These are phyloP conservation scores for Penicillium janthinellum DNA, from an alignment of 2,329 filamentous ascomycete species.

Conservation along the genomic window DNA sequence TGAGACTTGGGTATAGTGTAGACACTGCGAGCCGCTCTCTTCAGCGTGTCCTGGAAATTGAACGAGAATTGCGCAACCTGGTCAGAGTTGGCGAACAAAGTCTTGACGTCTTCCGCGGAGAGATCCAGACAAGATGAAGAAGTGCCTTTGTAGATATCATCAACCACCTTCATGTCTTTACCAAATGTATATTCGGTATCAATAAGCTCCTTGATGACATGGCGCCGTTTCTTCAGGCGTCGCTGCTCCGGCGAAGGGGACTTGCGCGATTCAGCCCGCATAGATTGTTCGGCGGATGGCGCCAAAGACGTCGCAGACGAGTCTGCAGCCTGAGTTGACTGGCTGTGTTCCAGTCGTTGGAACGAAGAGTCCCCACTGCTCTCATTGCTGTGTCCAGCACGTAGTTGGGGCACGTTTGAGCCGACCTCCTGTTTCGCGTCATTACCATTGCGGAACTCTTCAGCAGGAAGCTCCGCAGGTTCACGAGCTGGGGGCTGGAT, in stretches of 20 bases:
- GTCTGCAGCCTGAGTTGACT: conserved; percentile 35
- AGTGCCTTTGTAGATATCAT: conserved; percentile 96
- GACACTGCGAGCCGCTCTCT: conserved; percentile 74
- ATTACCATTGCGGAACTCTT: background rate
- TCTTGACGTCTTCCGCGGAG: conserved; percentile 79
- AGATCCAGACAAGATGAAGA: conserved; percentile 79
- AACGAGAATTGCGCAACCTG: conserved; percentile 88
- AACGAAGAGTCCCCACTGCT: conserved; percentile 45
- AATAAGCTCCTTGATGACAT: conserved; percentile 87
- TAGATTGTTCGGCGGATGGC: conserved; percentile 33
- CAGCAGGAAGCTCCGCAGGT: conserved; percentile 2
- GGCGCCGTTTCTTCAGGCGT: conserved; percentile 75
- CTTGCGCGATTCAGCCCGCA: conserved; percentile 20
- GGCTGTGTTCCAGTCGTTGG: conserved; percentile 29
- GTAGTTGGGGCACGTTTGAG: conserved; percentile 22
- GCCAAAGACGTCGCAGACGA: conserved; percentile 44
- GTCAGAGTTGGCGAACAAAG: conserved; percentile 89
- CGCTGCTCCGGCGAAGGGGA: conserved; percentile 44
- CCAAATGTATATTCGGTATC: conserved; percentile 92
- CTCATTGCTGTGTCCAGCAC: conserved; percentile 29
- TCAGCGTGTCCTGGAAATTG: conserved; percentile 75
- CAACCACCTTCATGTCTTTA: conserved; percentile 93
- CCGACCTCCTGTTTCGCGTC: background rate
- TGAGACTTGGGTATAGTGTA: conserved; percentile 67
- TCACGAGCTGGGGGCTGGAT: conserved; percentile 32